phyloP scores from a whole-genome alignment of 768 basidiomycete species.

The Austroboletus eburneus region DNA sequence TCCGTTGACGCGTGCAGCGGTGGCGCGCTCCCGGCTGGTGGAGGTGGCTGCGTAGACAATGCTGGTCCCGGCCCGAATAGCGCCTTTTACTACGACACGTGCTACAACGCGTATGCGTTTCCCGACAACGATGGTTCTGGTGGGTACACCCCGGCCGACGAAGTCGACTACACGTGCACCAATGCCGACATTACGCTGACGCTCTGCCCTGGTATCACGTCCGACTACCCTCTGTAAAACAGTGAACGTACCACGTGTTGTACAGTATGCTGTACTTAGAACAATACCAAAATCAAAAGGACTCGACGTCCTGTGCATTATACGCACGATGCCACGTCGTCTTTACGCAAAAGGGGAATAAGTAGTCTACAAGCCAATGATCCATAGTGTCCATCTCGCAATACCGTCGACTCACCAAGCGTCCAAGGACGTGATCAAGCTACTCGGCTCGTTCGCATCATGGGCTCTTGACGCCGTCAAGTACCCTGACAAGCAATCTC shows the following conservation, averaged over 20 bases:
- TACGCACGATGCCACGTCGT: too few species aligned
- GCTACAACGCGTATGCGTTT: slow-evolving; percentile 19
- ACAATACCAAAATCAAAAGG: not conserved
- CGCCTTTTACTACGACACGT: slow-evolving; percentile 15
- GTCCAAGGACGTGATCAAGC: not conserved
- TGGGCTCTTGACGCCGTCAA: slow-evolving; percentile 14
- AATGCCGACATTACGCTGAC: slow-evolving; percentile 18
- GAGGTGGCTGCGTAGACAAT: slow-evolving; percentile 13
- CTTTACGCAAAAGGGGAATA: not conserved
- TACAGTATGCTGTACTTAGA: not conserved
- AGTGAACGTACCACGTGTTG: too few species aligned
- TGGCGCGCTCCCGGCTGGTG: slow-evolving; percentile 12
- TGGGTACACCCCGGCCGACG: slow-evolving; percentile 17
- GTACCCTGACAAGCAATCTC: slow-evolving; percentile 14
- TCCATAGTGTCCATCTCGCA: not conserved
- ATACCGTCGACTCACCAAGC: not conserved
- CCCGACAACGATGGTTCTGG: slow-evolving; percentile 21
- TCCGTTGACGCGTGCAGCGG: slow-evolving; percentile 12
- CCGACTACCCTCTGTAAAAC: slow-evolving; percentile 2
- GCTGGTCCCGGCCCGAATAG: slow-evolving; percentile 16
- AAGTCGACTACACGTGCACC: slow-evolving; percentile 20
- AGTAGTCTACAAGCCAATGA: not conserved
- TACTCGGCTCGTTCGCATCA: not conserved
- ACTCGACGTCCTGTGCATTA: too few species aligned
- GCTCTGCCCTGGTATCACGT: slow-evolving; percentile 18